Conservation (phyloP, 306 rosid species). For the Vachellia pachyceras region DNA sequence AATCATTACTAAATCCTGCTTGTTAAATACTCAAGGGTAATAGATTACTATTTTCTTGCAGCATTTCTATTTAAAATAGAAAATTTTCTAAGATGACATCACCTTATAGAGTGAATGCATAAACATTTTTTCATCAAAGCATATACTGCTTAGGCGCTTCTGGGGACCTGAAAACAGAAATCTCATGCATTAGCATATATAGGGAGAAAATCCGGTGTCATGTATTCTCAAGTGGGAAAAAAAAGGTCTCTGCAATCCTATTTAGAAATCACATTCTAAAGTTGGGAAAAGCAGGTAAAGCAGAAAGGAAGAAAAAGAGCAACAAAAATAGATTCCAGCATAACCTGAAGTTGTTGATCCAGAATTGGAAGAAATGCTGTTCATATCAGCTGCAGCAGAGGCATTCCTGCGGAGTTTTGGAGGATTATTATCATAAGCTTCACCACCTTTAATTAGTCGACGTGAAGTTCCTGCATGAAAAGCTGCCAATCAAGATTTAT, state of each 20-base stretch:
- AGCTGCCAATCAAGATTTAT: background rate
- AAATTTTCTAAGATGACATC: slow-evolving; percentile 23
- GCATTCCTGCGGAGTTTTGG: slow-evolving; percentile 55
- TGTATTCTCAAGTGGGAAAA: background rate
- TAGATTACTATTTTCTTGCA: background rate
- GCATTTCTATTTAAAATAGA: background rate
- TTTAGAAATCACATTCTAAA: background rate
- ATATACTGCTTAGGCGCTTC: slow-evolving; percentile 59
- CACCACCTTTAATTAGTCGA: slow-evolving; percentile 47
- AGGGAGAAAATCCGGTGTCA: background rate
- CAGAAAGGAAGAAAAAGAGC: background rate
- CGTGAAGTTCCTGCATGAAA: slow-evolving; percentile 45
- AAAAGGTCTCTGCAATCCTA: background rate
- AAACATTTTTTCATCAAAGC: slow-evolving; percentile 72
- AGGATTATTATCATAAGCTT: slow-evolving; percentile 43
- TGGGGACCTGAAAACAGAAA: slow-evolving; percentile 49
- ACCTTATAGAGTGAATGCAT: slow-evolving; percentile 77
- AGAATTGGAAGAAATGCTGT: slow-evolving; percentile 48
- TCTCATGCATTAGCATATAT: slow-evolving; percentile 17
- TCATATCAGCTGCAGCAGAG: slow-evolving; percentile 56
- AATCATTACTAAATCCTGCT: slow-evolving; percentile 17
- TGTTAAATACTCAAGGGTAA: slow-evolving; percentile 22
- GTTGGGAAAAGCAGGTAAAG: background rate
- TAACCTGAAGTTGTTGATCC: slow-evolving; percentile 54
- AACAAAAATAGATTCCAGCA: slow-evolving; percentile 16